Base-by-base conservation (phyloP, 2,329 filamentous ascomycete genomes). In the Orbilia javanica region DNA sequence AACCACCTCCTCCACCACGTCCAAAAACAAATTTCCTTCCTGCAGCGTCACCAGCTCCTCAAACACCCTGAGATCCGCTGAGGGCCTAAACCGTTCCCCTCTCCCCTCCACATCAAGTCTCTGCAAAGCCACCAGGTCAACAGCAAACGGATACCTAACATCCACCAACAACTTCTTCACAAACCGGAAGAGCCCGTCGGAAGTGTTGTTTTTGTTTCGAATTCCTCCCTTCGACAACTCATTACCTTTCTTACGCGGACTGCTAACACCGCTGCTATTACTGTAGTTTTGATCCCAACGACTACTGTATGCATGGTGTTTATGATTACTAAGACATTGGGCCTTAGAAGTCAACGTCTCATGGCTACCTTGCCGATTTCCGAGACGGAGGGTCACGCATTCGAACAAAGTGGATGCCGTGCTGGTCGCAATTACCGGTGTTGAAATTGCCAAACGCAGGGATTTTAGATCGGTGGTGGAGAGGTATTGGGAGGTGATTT, bases 191-290 rank as follows among this genome's bases (percentile, higher is more conserved):
- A 63, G 46, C 3, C 31, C 15, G 25, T 31, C 39, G 11, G 57
- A 63, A 20, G 53, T 60, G 53, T 60, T 60, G 53, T 60, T 27
- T 34, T 27, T 55, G 52, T 29, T 18, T n/a, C n/a, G n/a, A n/a
- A n/a, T n/a, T n/a, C n/a, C n/a, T n/a, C n/a, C n/a, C n/a, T n/a
- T n/a, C n/a, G n/a, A n/a, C n/a, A n/a, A n/a, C n/a, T n/a, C n/a
- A n/a, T n/a, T n/a, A n/a, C n/a, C n/a, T n/a, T n/a, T n/a, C n/a
- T n/a, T n/a, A n/a, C n/a, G n/a, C n/a, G n/a, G n/a, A n/a, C n/a
- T n/a, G n/a, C n/a, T n/a, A n/a, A n/a, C n/a, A n/a, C n/a, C n/a
- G n/a, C n/a, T n/a, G n/a, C n/a, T n/a, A n/a, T n/a, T n/a, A n/a
- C n/a, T n/a, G n/a, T n/a, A n/a, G n/a, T n/a, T n/a, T n/a, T n/a